These are phyloP conservation scores for Thielaviopsis cerberus DNA, from an alignment of 2,329 filamentous ascomycete genomes.

Conservation along the genomic window DNA sequence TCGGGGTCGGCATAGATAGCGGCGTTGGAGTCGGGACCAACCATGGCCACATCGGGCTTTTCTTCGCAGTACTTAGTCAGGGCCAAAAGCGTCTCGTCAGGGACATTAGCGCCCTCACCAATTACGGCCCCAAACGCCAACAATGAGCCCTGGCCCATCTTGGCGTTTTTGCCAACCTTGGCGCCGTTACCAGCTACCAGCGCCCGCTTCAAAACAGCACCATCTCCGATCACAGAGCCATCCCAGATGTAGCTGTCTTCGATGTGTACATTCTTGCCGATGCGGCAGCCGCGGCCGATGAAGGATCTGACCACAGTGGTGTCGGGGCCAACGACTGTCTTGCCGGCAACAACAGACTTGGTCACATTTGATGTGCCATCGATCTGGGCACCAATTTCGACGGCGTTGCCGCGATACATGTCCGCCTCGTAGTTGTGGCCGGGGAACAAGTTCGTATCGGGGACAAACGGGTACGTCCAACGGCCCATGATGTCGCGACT, in stretches of 20 bases:
- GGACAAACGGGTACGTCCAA: constrained; percentile 77
- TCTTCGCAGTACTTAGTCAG: constrained; percentile 12
- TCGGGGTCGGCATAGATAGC: constrained; percentile 28
- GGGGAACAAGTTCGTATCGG: constrained; percentile 68
- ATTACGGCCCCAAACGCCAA: constrained; percentile 64
- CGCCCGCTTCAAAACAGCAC: constrained; percentile 48
- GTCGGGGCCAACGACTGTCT: constrained; percentile 55
- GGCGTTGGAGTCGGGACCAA: constrained; percentile 33
- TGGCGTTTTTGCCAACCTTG: constrained; percentile 51
- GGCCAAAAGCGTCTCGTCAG: constrained; percentile 19
- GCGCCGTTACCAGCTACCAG: constrained; percentile 54
- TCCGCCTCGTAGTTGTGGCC: constrained; percentile 65
- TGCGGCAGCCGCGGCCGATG: constrained; percentile 67
- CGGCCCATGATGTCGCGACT: constrained; percentile 69
- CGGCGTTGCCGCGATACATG: constrained; percentile 10
- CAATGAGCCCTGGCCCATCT: constrained; percentile 52
- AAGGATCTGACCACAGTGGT: constrained; percentile 56
- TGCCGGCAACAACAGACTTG: constrained; percentile 57
- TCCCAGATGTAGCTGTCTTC: constrained; percentile 80
- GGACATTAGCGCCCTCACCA: constrained; percentile 37
- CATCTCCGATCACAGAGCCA: constrained; percentile 57
- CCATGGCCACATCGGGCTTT: constrained; percentile 24
- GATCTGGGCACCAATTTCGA: constrained; percentile 56
- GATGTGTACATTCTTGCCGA: constrained; percentile 68
- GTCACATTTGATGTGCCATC: constrained; percentile 53